Evolutionary conservation across 1,284 basidiomycete genomes (phyloP).

Genomic region (Sanguinoderma infundibulare): DNA sequence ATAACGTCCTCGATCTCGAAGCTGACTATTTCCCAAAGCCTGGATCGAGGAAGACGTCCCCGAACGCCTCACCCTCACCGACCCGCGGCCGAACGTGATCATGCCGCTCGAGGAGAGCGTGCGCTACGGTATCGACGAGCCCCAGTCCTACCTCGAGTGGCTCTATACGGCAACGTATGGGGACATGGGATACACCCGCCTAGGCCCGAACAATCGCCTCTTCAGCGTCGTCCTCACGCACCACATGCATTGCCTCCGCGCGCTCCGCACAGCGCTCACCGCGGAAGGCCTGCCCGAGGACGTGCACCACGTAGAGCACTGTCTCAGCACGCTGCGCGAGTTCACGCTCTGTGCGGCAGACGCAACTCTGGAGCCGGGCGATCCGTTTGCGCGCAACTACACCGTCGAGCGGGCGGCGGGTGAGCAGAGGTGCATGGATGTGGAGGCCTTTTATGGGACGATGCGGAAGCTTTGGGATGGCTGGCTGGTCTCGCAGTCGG

Average conservation of each 20-base stretch:
- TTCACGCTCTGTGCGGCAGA: constrained; percentile 43
- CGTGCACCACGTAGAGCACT: constrained; percentile 22
- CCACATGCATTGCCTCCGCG: constrained; percentile 44
- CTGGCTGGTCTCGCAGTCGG: no score
- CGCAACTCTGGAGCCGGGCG: constrained; percentile 40
- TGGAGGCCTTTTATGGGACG: constrained; percentile 3
- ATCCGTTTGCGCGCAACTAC: constrained; percentile 22
- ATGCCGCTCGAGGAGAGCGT: constrained; percentile 22
- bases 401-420: constrained; percentile 7
- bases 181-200: neutral
- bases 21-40: neutral
- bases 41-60: constrained; percentile 22
- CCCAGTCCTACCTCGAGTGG: constrained; percentile 33
- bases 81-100: constrained; percentile 7
- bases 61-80: constrained; percentile 4
- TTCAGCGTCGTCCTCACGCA: constrained; percentile 43
- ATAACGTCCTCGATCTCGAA: no score
- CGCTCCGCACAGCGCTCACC: constrained; percentile 18
- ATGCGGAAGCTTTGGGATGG: constrained; percentile 5
- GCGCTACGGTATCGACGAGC: constrained; percentile 28
- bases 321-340: constrained; percentile 32
- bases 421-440: constrained; percentile 7
- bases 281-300: constrained; percentile 3
- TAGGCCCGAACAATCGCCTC: constrained; percentile 11
- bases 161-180: constrained; percentile 3